A percentile compares a stretch with the other conserved stretches of the same genome.
phyloP scores from a whole-genome alignment of 805 yeast genomes.

The Hanseniaspora lindneri region DNA sequence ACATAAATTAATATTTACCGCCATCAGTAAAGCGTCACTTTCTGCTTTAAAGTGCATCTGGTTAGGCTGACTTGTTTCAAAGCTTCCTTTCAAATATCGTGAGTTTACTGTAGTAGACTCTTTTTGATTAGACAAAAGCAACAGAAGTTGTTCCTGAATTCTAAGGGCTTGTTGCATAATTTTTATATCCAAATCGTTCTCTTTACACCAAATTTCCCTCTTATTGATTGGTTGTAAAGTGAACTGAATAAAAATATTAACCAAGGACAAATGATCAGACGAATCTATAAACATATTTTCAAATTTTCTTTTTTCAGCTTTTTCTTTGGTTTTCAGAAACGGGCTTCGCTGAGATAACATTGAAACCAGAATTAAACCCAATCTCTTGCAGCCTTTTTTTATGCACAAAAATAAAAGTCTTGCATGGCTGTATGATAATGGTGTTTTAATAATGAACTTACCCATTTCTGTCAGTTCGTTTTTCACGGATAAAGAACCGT shows the following conservation, averaged over 20 bases:
- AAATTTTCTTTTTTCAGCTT: background rate
- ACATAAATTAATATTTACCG: background rate
- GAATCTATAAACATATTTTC: slow-evolving; percentile 3
- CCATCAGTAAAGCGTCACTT: background rate
- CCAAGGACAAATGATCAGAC: slow-evolving; percentile 11
- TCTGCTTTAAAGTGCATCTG: too few relatives aligned
- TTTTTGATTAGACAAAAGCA: background rate
- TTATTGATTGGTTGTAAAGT: background rate
- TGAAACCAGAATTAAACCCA: slow-evolving; percentile 9
- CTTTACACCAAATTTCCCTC: slow-evolving; percentile 5
- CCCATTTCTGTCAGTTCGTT: slow-evolving; percentile 6
- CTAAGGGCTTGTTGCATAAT: background rate
- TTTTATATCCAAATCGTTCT: slow-evolving; percentile 1
- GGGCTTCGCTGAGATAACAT: slow-evolving; percentile 5
- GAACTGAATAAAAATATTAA: slow-evolving; percentile 7
- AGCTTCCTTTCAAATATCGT: too few relatives aligned
- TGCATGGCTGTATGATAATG: slow-evolving; percentile 1
- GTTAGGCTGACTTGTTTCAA: too few relatives aligned
- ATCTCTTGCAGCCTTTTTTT: background rate
- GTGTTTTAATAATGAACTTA: slow-evolving; percentile 5
- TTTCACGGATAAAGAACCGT: background rate
- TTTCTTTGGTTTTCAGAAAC: background rate
- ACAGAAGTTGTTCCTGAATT: background rate
- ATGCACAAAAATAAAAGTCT: background rate
- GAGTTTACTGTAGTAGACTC: too few relatives aligned